A percentile compares a stretch with the other conserved stretches of the same genome.
Conservation (phyloP, 2,329 filamentous ascomycete species). For the Epichloe brachyelytri region DNA sequence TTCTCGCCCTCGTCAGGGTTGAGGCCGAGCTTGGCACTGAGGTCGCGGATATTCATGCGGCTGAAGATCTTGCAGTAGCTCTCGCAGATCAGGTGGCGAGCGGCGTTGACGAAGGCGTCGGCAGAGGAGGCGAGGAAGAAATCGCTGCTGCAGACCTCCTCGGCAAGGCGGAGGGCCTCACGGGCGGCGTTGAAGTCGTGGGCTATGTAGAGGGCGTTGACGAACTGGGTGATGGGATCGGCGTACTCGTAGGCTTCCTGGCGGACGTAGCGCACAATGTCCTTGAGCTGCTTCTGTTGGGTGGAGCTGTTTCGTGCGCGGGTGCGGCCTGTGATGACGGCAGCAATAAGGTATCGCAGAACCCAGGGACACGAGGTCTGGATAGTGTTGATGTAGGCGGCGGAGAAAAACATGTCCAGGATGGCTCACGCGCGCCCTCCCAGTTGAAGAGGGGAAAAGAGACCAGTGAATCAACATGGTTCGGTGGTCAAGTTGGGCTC, state of each 20-base stretch:
- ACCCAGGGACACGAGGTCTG: slow-evolving; percentile 97
- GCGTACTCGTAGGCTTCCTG: slow-evolving; percentile 97
- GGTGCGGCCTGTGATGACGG: slow-evolving; percentile 85
- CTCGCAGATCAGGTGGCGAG: slow-evolving; percentile 93
- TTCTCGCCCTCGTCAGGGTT: slow-evolving; percentile 96
- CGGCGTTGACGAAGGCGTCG: slow-evolving; percentile 85
- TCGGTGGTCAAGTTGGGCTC: slow-evolving; percentile 90
- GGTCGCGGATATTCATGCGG: slow-evolving; percentile 93
- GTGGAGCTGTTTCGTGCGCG: slow-evolving; percentile 67
- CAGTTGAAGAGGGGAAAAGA: slow-evolving; percentile 97
- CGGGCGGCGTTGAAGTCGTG: slow-evolving; percentile 79
- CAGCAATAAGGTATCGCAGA: slow-evolving; percentile 81
- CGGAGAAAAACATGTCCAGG: slow-evolving; percentile 93
- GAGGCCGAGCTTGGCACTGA: slow-evolving; percentile 81
- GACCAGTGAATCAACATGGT: slow-evolving; percentile 98
- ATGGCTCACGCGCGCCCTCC: slow-evolving; percentile 79
- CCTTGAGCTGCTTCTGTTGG: slow-evolving; percentile 98
- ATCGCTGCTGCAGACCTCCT: slow-evolving; percentile 82
- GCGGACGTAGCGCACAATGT: slow-evolving; percentile 85
- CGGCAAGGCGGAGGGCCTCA: slow-evolving; percentile 78
- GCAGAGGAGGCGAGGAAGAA: slow-evolving; percentile 85
- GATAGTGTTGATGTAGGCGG: slow-evolving; percentile 98
- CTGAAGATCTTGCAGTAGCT: slow-evolving; percentile 99
- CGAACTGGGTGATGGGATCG: slow-evolving; percentile 91
- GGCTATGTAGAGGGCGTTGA: slow-evolving; percentile 89